Base-by-base conservation (phyloP, 192 early-diverging fungal genomes). In the Cetraspora pellucida region DNA sequence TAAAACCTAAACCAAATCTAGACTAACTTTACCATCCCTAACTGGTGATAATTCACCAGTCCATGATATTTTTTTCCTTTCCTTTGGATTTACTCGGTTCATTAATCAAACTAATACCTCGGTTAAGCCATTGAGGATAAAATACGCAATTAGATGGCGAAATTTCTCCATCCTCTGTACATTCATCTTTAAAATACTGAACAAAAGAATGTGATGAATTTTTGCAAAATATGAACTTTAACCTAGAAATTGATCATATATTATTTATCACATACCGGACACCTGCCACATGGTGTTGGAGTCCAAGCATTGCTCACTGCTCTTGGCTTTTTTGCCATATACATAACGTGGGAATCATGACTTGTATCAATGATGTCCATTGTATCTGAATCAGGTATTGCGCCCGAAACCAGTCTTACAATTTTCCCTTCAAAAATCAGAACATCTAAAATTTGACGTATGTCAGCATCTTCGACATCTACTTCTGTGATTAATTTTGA, bases 211-310 rank as follows among this genome's bases (percentile, higher is more conserved):
- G 11, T 2, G 21, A 27, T 60, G 9, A 37, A 43, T 37, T 14
- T 64, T 43, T 17, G 0, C 0, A 37, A 23, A 16, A 14, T 30
- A 6, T 64, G 44, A 65, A 46, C 25, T 47, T 3, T 46, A 25
- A 10, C 17, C 23, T 49, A 46, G 46, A 25, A 49, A n/a, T 16
- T 59, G 19, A 49, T 49, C 21, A 49, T 10, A n/a, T 23, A 10
- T 25, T 21, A 25, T 37, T 25, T 45, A 45, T 55, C 28, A 57
- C 70, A 11, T 43, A 96, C 94, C 16, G 95, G 93, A 74, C 97
- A 98, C 31, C 84, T 86, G 7, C 97, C 97, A 77, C 97, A 98
- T 3, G 96, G 96, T 10, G 91, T 86, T 57, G 95, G 93, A 30
- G 92, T 90, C 77, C 89, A 83, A 13, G 90, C 88, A 23, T 88